Conservation (phyloP, 2,329 filamentous ascomycete species). For the Claviceps pazoutovae region DNA sequence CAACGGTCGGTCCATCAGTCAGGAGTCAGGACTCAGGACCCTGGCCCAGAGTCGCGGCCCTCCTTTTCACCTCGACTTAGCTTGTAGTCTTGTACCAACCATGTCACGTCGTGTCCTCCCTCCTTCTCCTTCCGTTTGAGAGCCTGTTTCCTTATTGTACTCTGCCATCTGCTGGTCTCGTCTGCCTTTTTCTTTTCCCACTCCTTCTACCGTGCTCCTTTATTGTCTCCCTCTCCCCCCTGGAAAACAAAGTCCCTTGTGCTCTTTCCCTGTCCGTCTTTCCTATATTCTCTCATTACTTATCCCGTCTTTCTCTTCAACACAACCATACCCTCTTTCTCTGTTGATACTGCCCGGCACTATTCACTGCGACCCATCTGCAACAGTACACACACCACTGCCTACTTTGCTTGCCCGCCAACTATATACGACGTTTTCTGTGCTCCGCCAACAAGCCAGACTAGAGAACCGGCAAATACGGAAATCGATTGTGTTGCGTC, state of each 20-base stretch:
- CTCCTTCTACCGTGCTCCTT: slow-evolving; percentile 2
- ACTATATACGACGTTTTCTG: not conserved
- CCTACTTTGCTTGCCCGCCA: not conserved
- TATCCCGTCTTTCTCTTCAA: not conserved
- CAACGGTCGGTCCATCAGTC: not conserved
- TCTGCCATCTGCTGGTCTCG: slow-evolving; percentile 4
- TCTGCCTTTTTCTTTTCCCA: slow-evolving; percentile 4
- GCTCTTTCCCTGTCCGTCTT: slow-evolving; percentile 1
- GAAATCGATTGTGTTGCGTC: not conserved
- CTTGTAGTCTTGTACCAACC: slow-evolving; percentile 2
- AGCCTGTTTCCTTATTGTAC: slow-evolving; percentile 6
- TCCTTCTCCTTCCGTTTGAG: slow-evolving; percentile 6
- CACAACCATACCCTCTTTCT: slow-evolving; percentile 1
- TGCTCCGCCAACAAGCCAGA: not conserved
- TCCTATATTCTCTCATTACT: not conserved
- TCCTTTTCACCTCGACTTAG: slow-evolving; percentile 2
- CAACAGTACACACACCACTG: not conserved
- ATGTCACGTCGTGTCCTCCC: slow-evolving; percentile 3
- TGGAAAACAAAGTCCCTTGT: not conserved
- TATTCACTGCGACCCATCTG: not conserved
- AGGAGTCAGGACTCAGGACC: not conserved
- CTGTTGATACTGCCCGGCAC: not conserved
- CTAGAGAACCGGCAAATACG: not conserved
- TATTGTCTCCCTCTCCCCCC: not conserved
- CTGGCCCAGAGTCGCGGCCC: slow-evolving; percentile 6